phyloP scores from a whole-genome alignment of 495 filamentous ascomycete genomes.

The Mycothermus thermophilus region DNA sequence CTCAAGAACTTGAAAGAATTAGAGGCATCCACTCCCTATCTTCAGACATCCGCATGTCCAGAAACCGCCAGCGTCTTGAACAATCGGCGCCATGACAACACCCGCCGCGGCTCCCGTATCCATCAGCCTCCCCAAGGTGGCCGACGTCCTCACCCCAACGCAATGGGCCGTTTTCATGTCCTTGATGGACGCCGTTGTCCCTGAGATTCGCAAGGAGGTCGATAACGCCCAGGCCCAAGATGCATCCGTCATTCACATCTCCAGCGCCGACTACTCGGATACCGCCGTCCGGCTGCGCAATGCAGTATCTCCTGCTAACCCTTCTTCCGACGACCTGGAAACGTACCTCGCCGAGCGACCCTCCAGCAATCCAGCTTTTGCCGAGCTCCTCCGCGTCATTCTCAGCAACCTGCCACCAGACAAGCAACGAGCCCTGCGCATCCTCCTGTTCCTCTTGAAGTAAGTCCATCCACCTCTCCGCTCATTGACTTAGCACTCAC shows the following conservation, averaged over 20 bases:
- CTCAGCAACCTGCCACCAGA: conserved; percentile 14
- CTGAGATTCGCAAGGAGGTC: conserved; percentile 4
- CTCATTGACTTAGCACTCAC: conserved; percentile 4
- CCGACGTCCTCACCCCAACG: conserved; percentile 2
- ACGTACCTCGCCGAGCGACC: conserved; percentile 24
- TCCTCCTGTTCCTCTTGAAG: conserved; percentile 19
- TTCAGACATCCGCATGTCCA: too few species aligned
- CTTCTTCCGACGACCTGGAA: conserved; percentile 14
- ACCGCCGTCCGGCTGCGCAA: conserved; percentile 4
- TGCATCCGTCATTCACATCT: neutral
- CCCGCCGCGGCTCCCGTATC: conserved; percentile 4
- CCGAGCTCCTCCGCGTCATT: conserved; percentile 11
- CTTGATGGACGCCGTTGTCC: conserved; percentile 11
- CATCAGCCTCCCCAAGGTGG: conserved; percentile 1
- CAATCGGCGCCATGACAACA: neutral
- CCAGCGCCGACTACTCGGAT: conserved; percentile 3
- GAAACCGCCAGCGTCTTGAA: too few species aligned
- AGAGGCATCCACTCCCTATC: too few species aligned
- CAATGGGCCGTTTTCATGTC: conserved; percentile 12
- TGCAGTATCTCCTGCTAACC: conserved; percentile 2
- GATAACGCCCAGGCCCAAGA: conserved; percentile 1
- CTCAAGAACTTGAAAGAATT: too few species aligned
- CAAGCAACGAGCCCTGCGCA: conserved; percentile 16
- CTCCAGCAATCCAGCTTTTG: conserved; percentile 16
- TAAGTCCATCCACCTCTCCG: conserved; percentile 7